These are phyloP conservation scores for Bonia amplexicaulis DNA, from an alignment of 176 grass and related monocot genomes.

Conservation along the genomic window DNA sequence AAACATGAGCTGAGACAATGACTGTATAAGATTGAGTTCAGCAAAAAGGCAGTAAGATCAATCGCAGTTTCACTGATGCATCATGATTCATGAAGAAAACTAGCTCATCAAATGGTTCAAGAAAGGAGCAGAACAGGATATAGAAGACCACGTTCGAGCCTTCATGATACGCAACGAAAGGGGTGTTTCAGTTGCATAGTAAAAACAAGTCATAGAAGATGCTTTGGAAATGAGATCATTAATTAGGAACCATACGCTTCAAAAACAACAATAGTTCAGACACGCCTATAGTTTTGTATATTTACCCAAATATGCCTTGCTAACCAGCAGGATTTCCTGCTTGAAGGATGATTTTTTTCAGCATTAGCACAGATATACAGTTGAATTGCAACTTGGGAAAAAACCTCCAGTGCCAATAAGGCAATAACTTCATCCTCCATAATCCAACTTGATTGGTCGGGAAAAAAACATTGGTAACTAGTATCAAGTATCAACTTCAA, in stretches of 20 bases:
- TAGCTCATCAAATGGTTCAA: not conserved
- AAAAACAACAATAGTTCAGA: not conserved
- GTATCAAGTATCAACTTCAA: constrained; percentile 8
- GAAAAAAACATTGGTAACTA: not conserved
- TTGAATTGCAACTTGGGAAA: not conserved
- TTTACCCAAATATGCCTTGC: not conserved
- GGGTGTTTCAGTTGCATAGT: not conserved
- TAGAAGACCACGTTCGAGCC: not conserved
- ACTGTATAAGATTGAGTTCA: not conserved
- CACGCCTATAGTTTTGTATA: not conserved
- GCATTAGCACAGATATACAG: not conserved
- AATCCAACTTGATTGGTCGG: not conserved
- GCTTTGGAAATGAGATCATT: not conserved
- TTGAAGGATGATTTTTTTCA: not conserved
- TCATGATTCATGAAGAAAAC: not conserved
- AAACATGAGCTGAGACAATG: not conserved
- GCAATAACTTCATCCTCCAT: not conserved
- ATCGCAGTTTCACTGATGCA: not conserved
- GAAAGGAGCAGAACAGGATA: not conserved
- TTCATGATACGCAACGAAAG: not conserved
- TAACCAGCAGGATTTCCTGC: not conserved
- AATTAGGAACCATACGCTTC: not conserved
- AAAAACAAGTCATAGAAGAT: not conserved
- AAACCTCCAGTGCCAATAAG: not conserved
- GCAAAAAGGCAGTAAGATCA: not conserved